Percentiles rank a stretch among this genome's conserved stretches.
Evolutionary conservation across 2,329 filamentous ascomycete genomes (phyloP).

Genomic region (Calonectria montana): DNA sequence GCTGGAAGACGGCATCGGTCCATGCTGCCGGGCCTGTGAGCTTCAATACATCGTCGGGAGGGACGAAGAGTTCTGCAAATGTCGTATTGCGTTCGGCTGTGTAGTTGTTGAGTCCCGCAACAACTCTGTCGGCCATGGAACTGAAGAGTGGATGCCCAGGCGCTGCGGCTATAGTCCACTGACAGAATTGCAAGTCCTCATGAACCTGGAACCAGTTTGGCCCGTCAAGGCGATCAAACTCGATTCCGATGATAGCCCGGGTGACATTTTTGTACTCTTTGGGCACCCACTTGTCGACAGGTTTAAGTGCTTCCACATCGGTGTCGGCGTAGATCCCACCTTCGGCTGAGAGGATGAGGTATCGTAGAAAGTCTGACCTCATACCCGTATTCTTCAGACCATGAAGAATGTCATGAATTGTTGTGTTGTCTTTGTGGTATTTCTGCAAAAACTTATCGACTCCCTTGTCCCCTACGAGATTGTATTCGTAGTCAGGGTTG

Average conservation of each 20-base stretch:
- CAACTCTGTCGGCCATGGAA: conserved; percentile 36
- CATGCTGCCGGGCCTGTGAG: conserved; percentile 28
- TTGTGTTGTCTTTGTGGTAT: conserved; percentile 21
- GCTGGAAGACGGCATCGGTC: conserved; percentile 27
- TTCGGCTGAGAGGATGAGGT: conserved; percentile 42
- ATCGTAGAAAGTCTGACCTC: conserved; percentile 45
- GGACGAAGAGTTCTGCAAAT: background rate
- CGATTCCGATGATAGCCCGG: conserved; percentile 44
- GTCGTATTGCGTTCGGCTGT: conserved; percentile 7
- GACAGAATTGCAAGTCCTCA: conserved; percentile 48
- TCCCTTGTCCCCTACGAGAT: conserved; percentile 39
- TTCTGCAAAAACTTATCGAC: conserved; percentile 41
- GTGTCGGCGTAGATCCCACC: conserved; percentile 68
- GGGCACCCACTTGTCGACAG: conserved; percentile 53
- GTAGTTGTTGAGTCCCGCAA: conserved; percentile 36
- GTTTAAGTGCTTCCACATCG: conserved; percentile 66
- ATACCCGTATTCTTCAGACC: conserved; percentile 43
- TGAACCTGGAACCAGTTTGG: conserved; percentile 42
- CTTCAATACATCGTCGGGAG: conserved; percentile 25
- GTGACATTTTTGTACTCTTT: conserved; percentile 26
- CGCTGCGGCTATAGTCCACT: conserved; percentile 50
- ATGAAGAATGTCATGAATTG: conserved; percentile 35
- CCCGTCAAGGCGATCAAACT: conserved; percentile 46
- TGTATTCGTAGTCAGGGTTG: conserved; percentile 19
- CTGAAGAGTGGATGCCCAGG: conserved; percentile 46